These are phyloP conservation scores for Syzygium grande DNA, from an alignment of 345 rosid species.

Conservation along the genomic window DNA sequence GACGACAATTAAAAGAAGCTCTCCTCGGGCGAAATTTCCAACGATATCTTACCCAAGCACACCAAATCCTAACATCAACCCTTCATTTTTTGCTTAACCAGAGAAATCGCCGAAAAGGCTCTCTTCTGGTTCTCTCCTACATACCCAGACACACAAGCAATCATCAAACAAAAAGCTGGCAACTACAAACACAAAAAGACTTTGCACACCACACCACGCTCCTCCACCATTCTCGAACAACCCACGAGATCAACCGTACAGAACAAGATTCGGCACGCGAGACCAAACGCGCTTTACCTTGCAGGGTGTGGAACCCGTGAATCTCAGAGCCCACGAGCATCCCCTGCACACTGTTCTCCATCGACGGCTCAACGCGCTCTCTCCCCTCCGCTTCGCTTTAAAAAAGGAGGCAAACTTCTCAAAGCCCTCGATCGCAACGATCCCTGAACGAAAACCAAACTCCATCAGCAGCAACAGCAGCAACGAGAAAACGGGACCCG, in stretches of 20 bases:
- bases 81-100: not conserved
- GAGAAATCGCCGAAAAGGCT: not conserved
- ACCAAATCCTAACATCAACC: not conserved
- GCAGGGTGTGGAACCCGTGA: slow-evolving; percentile 80
- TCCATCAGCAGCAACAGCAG: not conserved
- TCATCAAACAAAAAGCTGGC: not conserved
- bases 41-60: not conserved
- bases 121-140: not conserved
- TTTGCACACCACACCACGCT: not conserved
- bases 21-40: not conserved
- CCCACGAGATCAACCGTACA: not conserved
- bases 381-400: not conserved
- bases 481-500: not conserved
- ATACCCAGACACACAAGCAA: not conserved
- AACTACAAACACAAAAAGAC: not conserved
- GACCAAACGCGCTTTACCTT: slow-evolving; percentile 31
- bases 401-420: too few relatives aligned
- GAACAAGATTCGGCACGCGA: not conserved
- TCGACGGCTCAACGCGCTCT: slow-evolving; percentile 3
- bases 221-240: not conserved
- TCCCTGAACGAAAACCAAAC: not conserved
- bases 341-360: slow-evolving; percentile 31
- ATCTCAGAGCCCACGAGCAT: slow-evolving; percentile 63
- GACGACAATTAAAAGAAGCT: not conserved
- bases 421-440: not conserved